Percentiles rank a stretch among this genome's conserved stretches.
Conservation (phyloP, 2,329 filamentous ascomycete species). For the Neonectria faginata region DNA sequence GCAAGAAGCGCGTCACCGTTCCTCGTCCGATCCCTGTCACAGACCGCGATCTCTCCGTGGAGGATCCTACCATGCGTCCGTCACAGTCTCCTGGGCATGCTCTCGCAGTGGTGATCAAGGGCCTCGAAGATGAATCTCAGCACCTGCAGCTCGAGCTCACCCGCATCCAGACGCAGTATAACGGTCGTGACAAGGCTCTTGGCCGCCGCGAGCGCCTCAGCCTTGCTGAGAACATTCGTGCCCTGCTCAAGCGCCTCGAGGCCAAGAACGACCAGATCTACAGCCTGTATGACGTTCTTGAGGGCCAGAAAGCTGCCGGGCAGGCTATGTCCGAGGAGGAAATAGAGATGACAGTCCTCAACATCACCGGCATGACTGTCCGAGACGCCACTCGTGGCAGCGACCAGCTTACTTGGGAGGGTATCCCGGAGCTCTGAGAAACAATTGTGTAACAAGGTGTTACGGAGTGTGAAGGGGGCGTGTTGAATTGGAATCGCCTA, state of each 20-base stretch:
- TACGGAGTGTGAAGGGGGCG: constrained; percentile 29
- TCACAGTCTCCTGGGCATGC: constrained; percentile 77
- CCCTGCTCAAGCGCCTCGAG: constrained; percentile 72
- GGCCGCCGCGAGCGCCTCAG: constrained; percentile 73
- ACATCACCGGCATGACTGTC: constrained; percentile 61
- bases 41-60: constrained; percentile 63
- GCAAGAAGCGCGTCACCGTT: constrained; percentile 71
- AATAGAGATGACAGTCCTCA: constrained; percentile 72
- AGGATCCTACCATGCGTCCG: constrained; percentile 71
- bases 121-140: constrained; percentile 80
- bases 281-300: constrained; percentile 83
- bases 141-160: constrained; percentile 80
- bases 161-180: constrained; percentile 71
- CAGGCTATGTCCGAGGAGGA: constrained; percentile 72
- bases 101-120: constrained; percentile 85
- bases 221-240: constrained; percentile 71
- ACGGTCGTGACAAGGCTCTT: constrained; percentile 73
- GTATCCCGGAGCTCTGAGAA: constrained; percentile 49
- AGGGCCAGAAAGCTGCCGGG: constrained; percentile 77
- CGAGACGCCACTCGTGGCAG: constrained; percentile 54
- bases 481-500: constrained; percentile 35
- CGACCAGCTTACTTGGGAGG: constrained; percentile 58
- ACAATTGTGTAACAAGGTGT: constrained; percentile 14
- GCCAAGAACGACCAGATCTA: constrained; percentile 85
- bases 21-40: constrained; percentile 75